Conservation (phyloP, 495 filamentous ascomycete genomes). For the Penicillium bialowiezense region DNA sequence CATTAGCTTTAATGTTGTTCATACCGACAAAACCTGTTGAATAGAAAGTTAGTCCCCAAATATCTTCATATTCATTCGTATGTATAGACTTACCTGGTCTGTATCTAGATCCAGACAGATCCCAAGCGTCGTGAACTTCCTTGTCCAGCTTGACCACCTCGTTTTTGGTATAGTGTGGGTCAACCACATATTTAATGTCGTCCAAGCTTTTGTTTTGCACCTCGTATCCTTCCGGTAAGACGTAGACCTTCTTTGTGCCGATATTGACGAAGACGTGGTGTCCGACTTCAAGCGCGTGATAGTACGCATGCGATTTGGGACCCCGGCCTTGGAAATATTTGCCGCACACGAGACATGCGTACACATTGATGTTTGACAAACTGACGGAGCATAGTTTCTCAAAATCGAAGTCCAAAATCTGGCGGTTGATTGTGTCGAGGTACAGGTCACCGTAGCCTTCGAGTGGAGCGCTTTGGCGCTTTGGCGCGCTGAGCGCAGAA, state of each 20-base stretch:
- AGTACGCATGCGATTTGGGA: conserved; percentile 93
- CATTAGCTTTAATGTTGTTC: conserved; percentile 99
- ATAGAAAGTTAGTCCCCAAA: conserved; percentile 9
- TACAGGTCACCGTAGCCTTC: conserved; percentile 95
- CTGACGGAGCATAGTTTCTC: conserved; percentile 96
- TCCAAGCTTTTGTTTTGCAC: conserved; percentile 93
- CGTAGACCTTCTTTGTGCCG: conserved; percentile 90
- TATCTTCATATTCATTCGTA: not conserved
- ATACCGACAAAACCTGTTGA: conserved; percentile 83
- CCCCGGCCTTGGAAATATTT: conserved; percentile 97
- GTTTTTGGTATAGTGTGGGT: conserved; percentile 77
- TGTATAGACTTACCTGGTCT: conserved; percentile 58
- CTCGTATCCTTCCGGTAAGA: conserved; percentile 95
- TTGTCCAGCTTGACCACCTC: conserved; percentile 80
- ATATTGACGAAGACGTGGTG: conserved; percentile 99
- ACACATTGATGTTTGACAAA: conserved; percentile 97
- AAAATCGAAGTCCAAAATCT: conserved; percentile 90
- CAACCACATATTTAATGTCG: conserved; percentile 97
- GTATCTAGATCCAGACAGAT: conserved; percentile 78
- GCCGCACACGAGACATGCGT: conserved; percentile 94
- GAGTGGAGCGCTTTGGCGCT: conserved; percentile 71
- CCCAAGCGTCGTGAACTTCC: conserved; percentile 70
- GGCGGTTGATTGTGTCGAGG: conserved; percentile 92
- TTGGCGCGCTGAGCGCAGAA: conserved; percentile 40
- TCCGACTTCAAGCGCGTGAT: conserved; percentile 89